Percentiles rank a stretch among this genome's conserved stretches.
These are phyloP conservation scores for Lactarius indigo DNA, from an alignment of 768 basidiomycete genomes.

Conservation along the genomic window DNA sequence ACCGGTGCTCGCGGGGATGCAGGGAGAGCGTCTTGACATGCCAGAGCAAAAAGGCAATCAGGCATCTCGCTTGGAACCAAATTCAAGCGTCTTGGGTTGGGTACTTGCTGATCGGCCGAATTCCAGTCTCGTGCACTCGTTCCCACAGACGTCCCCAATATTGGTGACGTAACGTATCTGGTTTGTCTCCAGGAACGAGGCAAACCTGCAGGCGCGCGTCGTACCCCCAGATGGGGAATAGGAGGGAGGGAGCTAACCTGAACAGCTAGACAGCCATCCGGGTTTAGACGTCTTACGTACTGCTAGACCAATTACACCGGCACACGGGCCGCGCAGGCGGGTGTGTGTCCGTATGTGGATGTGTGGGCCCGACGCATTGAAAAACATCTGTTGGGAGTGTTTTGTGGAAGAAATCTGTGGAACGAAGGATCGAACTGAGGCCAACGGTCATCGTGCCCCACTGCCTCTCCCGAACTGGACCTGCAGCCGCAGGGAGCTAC, in stretches of 20 bases:
- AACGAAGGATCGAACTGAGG: neutral
- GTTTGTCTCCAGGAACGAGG: neutral
- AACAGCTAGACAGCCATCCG: neutral
- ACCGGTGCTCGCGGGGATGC: neutral
- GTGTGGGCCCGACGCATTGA: neutral
- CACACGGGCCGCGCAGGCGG: neutral
- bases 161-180: neutral
- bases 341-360: neutral
- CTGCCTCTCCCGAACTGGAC: neutral
- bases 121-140: neutral
- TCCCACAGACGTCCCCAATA: constrained; percentile 2
- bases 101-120: neutral
- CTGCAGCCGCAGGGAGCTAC: neutral
- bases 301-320: neutral
- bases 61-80: neutral
- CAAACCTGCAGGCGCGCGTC: neutral
- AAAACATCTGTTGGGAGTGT: neutral
- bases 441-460: neutral
- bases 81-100: neutral
- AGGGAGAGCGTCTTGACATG: neutral
- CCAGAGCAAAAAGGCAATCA: constrained; percentile 10
- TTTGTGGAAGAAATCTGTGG: neutral
- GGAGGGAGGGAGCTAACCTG: neutral
- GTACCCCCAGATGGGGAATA: neutral
- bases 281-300: neutral